Evolutionary conservation across 1,284 basidiomycete species (phyloP), one percentile per base, ranked within the genome.

Genomic region (Retiboletus flavoniger): DNA sequence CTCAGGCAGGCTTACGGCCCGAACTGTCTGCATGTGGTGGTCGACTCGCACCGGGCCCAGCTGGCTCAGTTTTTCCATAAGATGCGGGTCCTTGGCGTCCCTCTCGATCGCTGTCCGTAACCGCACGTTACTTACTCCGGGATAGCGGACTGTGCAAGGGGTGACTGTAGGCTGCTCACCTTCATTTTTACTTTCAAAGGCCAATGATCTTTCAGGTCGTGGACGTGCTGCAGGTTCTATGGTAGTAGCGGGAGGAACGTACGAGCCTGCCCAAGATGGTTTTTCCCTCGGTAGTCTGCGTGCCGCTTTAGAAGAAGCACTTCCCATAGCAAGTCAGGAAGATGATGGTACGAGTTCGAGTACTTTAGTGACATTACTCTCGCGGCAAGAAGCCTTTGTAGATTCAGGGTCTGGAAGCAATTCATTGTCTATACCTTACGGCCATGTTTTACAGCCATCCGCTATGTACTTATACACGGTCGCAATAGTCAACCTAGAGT

Each of bases 31-130:
- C 81, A 82, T 82, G 63, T 80, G 79, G 66, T 82, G 87, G 69
- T 84, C 84, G 19, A 94, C 88, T 19, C 73, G 75, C 7, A 93
- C 91, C 26, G 81, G 85, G 1, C 91, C 91, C 4, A 94, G 73
- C 41, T 73, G 78, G 59, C 67, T 83, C 47, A 95, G 72, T 63
- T 91, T 93, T 31, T 82, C 76, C 64, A 90, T 69, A 55, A 93
- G 84, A 50, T 93, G 83, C 1, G 90, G 89, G 67, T 94, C 91
- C 59, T 75, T 78, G 7, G 82, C 81, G 65, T 94, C 91, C 57
- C 70, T 72, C 55, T 83, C 75, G 59, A 93, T 84, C 4, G 74
- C 91, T 93, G 62, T 41, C 29, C 31, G 24, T 49, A 24, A 47
- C n/a, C 29, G 36, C 31, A 7, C 17, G 21, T 4, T 24, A n/a